These are phyloP conservation scores for Leccinum subtestaceum DNA, from an alignment of 768 basidiomycete species.

Conservation along the genomic window DNA sequence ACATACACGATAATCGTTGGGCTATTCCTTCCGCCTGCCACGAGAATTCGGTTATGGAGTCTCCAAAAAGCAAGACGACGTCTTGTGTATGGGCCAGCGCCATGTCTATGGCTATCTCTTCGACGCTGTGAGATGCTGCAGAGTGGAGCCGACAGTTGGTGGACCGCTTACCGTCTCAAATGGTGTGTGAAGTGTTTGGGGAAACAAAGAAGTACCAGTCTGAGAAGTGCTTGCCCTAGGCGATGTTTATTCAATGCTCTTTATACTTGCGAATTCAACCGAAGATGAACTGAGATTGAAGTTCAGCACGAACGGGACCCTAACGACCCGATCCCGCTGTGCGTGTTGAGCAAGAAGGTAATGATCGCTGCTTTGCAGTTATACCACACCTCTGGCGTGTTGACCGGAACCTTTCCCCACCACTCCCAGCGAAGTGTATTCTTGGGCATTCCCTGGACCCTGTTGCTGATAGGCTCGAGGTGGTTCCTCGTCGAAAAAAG, in stretches of 20 bases:
- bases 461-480: conserved; percentile 82
- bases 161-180: background rate
- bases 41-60: conserved; percentile 73
- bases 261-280: background rate
- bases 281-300: background rate
- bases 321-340: conserved; percentile 47
- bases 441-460: conserved; percentile 67
- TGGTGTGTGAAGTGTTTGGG: background rate
- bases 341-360: conserved; percentile 75
- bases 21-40: conserved; percentile 65
- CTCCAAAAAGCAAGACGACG: conserved; percentile 72
- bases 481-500: conserved; percentile 41
- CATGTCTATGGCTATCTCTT: conserved; percentile 38
- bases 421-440: conserved; percentile 96
- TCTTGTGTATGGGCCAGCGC: conserved; percentile 53
- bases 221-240: background rate
- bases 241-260: background rate
- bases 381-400: conserved; percentile 73
- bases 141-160: background rate
- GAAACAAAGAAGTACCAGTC: background rate
- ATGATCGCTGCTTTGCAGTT: conserved; percentile 76
- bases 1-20: conserved; percentile 52
- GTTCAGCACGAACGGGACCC: too few species aligned
- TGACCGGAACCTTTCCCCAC: conserved; percentile 90
- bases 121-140: background rate